Percentiles rank a stretch among this genome's conserved stretches.
phyloP scores from a whole-genome alignment of 2,329 filamentous ascomycete genomes.

The Didymellaceae sp. region DNA sequence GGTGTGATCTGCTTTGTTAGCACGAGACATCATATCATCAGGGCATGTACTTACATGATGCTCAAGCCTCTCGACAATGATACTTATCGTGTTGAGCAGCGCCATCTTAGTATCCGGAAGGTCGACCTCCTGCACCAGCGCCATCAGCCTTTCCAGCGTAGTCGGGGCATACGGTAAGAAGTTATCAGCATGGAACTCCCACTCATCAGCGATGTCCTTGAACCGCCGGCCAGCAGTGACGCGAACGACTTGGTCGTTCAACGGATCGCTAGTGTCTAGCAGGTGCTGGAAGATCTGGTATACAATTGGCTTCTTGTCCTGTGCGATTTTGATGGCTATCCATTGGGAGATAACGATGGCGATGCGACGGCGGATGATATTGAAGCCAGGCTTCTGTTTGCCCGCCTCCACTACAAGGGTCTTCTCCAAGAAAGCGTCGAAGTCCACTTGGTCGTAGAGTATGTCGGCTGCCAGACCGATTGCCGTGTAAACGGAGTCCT shows the following conservation, averaged over 20 bases:
- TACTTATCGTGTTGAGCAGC: slow-evolving; percentile 83
- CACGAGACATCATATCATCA: no score
- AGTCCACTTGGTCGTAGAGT: slow-evolving; percentile 77
- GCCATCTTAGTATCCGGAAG: slow-evolving; percentile 89
- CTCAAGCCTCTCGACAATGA: slow-evolving; percentile 82
- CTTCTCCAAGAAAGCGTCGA: slow-evolving; percentile 77
- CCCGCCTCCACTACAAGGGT: slow-evolving; percentile 83
- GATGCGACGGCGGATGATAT: slow-evolving; percentile 84
- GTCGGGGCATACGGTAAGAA: slow-evolving; percentile 81
- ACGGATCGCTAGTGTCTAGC: slow-evolving; percentile 74
- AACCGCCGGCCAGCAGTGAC: slow-evolving; percentile 90
- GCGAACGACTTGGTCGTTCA: slow-evolving; percentile 90
- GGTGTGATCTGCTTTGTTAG: slow-evolving; percentile 58
- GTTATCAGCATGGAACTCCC: slow-evolving; percentile 74
- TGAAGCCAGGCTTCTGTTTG: slow-evolving; percentile 69
- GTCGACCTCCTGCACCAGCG: slow-evolving; percentile 79
- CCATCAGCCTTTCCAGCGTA: slow-evolving; percentile 75
- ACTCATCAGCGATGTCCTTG: slow-evolving; percentile 80
- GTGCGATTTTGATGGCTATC: slow-evolving; percentile 78
- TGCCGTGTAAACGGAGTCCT: slow-evolving; percentile 93
- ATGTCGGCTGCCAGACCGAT: slow-evolving; percentile 85
- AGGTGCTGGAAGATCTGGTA: slow-evolving; percentile 92
- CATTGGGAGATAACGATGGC: slow-evolving; percentile 90
- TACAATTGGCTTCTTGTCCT: slow-evolving; percentile 72
- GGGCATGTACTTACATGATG: slow-evolving; percentile 59